Base-by-base conservation (phyloP, 139 green algal genomes). In the Picochlorum sp. region DNA sequence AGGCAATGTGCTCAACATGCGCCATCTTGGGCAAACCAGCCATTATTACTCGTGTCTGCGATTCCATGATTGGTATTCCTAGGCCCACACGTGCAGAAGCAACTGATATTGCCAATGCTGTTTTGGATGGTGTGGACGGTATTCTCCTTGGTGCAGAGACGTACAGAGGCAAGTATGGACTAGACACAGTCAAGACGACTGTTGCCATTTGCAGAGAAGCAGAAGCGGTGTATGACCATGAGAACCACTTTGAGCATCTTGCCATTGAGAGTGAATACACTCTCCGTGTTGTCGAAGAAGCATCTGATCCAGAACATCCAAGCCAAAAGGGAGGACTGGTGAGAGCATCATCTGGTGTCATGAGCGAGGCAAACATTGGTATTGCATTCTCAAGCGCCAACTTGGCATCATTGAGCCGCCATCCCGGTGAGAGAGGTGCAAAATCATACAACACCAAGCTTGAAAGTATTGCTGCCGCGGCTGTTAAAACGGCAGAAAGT, bases 71-170 rank as follows among this genome's bases (percentile, higher is more conserved):
- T 57, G 71, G 70, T 57, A 84, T 82, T 0, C 88, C 90, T 1
- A 70, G 89, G 18, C 89, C 88, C 49, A 96, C 90, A 3, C 83
- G 90, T 34, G 90, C 90, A 6, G 90, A 96, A 75, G 89, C 89
- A 5, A 96, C 90, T 5, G 84, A 95, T 67, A 82, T 94, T 41
- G 86, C 88, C 30, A 95, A 95, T 45, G 88, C 87, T 11, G 88
- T 96, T 57, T 51, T 96, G 67, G 90, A 96, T 63, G 90, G 90
- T 5, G 83, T 85, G 31, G 90, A 96, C 45, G 88, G 82, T 71
- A 91, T 95, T 75, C 63, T 95, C 74, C 77, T 96, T 66, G 89
- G 89, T 11, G 88, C 88, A 13, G 84, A 90, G 71, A 91, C 86
- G 0, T 80, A 88, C 61, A 66, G 86, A 18, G 86, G 86, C 6